Conservation (phyloP, 495 filamentous ascomycete genomes). For the Penicillium riverlandense region DNA sequence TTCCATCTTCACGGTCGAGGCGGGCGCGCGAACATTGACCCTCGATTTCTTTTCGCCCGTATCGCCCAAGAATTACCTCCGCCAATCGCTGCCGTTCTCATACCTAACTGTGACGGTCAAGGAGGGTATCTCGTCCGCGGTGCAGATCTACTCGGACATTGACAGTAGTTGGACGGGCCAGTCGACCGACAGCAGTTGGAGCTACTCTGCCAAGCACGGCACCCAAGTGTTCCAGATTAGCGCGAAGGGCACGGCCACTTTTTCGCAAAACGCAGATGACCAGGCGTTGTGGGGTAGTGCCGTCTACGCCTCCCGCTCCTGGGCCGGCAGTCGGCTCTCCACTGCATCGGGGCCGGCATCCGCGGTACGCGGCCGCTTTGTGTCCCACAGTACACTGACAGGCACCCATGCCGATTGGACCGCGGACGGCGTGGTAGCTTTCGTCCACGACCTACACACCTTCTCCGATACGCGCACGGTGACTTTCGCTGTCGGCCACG, state of each 20-base stretch:
- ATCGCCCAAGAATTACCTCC: constrained; percentile 67
- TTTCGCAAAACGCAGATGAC: constrained; percentile 20
- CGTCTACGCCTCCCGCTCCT: constrained; percentile 29
- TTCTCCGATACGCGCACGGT: constrained; percentile 17
- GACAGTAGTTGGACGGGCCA: constrained; percentile 38
- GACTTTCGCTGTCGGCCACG: constrained; percentile 38
- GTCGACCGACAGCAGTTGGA: constrained; percentile 15
- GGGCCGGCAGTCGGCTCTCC: constrained; percentile 12
- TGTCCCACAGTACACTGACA: constrained; percentile 20
- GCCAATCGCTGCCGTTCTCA: constrained; percentile 70
- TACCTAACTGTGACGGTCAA: constrained; percentile 63
- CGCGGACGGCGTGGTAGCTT: constrained; percentile 23
- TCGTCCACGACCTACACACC: constrained; percentile 29
- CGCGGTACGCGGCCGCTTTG: constrained; percentile 20
- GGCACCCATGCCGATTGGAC: constrained; percentile 17
- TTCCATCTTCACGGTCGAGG: constrained; percentile 28
- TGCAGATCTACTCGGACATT: constrained; percentile 39
- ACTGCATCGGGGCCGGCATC: constrained; percentile 16
- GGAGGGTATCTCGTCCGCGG: constrained; percentile 10
- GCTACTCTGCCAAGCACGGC: constrained; percentile 15
- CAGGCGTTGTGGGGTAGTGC: constrained; percentile 36
- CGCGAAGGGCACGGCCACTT: constrained; percentile 15
- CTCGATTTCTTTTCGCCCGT: constrained; percentile 70
- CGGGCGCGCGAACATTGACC: constrained; percentile 23
- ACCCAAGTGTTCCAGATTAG: constrained; percentile 23